phyloP scores from a whole-genome alignment of 164 flowering plant species.

The Akebia trifoliata region DNA sequence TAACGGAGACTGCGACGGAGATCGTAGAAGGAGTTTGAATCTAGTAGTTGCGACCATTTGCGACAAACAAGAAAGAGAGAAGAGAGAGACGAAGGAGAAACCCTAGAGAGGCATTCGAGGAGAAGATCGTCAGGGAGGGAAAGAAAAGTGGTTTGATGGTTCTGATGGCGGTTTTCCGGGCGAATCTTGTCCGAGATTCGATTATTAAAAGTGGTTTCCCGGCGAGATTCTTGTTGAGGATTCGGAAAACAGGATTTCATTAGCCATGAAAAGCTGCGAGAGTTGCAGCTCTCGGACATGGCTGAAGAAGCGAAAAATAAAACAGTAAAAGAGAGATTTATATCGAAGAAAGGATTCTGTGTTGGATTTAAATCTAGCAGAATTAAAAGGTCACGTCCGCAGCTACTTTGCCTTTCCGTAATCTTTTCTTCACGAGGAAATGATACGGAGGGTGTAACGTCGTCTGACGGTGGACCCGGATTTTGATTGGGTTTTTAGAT shows the following conservation, averaged over 20 bases:
- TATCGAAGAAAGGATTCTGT: too few species aligned
- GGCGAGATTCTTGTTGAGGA: slow-evolving; percentile 28
- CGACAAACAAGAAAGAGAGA: slow-evolving; percentile 59
- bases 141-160: slow-evolving; percentile 20
- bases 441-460: too few species aligned
- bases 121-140: slow-evolving; percentile 85
- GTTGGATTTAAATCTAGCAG: too few species aligned
- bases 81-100: slow-evolving; percentile 52
- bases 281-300: slow-evolving; percentile 48
- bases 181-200: slow-evolving; percentile 7
- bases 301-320: too few species aligned
- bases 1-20: slow-evolving; percentile 53
- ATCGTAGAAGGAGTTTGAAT: slow-evolving; percentile 39
- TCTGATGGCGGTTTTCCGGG: neutral
- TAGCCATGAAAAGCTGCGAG: slow-evolving; percentile 76
- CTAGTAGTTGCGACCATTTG: slow-evolving; percentile 46
- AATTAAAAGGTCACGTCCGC: too few species aligned
- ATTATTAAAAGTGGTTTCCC: slow-evolving; percentile 8
- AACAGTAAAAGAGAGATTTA: too few species aligned
- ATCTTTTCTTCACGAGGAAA: too few species aligned
- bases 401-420: too few species aligned
- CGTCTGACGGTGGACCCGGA: too few species aligned
- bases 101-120: slow-evolving; percentile 64
- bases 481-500: too few species aligned
- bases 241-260: slow-evolving; percentile 76